phyloP scores from a whole-genome alignment of 1,284 basidiomycete species.

The Irpex lacteus region DNA sequence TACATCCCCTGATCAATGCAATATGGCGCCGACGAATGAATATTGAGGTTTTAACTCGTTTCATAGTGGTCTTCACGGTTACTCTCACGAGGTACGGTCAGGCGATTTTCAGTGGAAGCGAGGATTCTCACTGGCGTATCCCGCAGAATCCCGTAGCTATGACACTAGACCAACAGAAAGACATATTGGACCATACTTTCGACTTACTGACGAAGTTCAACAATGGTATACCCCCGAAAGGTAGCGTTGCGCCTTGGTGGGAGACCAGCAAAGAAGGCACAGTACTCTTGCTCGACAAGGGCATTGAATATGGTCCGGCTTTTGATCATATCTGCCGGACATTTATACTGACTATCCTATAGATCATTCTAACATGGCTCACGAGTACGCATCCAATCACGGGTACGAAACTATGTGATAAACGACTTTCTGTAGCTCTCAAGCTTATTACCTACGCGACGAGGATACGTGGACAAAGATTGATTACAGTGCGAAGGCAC shows the following conservation, averaged over 20 bases:
- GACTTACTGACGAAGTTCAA: constrained; percentile 68
- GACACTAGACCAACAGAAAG: constrained; percentile 66
- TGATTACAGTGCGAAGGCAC: constrained; percentile 57
- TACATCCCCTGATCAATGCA: not conserved
- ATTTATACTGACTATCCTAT: constrained; percentile 18
- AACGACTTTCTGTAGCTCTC: constrained; percentile 41
- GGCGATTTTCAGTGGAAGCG: not conserved
- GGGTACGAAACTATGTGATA: not conserved
- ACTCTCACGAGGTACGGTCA: constrained; percentile 60
- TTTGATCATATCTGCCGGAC: constrained; percentile 64
- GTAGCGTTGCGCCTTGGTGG: constrained; percentile 78
- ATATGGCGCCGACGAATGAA: too few relatives aligned
- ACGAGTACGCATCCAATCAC: constrained; percentile 39
- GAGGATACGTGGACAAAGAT: constrained; percentile 77
- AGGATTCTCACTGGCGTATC: not conserved
- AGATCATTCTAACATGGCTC: constrained; percentile 70
- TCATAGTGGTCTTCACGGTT: constrained; percentile 65
- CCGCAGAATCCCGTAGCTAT: constrained; percentile 61
- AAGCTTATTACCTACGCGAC: constrained; percentile 71
- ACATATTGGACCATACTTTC: constrained; percentile 69
- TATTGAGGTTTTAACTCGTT: not conserved
- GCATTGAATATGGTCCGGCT: constrained; percentile 75
- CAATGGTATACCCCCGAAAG: constrained; percentile 61
- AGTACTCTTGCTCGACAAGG: constrained; percentile 68
- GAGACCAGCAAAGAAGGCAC: constrained; percentile 72